phyloP scores from a whole-genome alignment of 2,329 filamentous ascomycete species.

The Cercospora sp. region DNA sequence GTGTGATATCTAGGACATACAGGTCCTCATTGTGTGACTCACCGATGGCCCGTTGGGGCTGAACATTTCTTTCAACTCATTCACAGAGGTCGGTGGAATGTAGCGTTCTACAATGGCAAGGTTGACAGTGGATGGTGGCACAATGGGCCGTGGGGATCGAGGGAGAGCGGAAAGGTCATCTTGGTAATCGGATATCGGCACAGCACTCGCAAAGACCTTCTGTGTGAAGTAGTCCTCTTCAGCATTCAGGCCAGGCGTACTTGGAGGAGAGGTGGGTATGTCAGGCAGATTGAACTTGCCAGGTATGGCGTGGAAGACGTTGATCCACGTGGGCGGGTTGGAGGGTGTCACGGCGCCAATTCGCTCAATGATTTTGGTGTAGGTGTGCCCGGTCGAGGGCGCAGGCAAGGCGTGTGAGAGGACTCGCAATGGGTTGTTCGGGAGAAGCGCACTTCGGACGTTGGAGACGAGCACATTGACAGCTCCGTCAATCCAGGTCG shows the following conservation, averaged over 20 bases:
- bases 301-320: slow-evolving; percentile 64
- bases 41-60: slow-evolving; percentile 53
- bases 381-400: slow-evolving; percentile 55
- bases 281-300: slow-evolving; percentile 62
- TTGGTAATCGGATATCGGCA: slow-evolving; percentile 59
- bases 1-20: background rate
- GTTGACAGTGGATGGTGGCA: slow-evolving; percentile 60
- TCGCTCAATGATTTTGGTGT: slow-evolving; percentile 55
- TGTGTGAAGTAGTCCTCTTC: slow-evolving; percentile 61
- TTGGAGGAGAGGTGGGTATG: slow-evolving; percentile 63
- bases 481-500: slow-evolving; percentile 34
- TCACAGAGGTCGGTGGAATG: slow-evolving; percentile 60
- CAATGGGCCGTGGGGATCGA: slow-evolving; percentile 57
- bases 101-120: slow-evolving; percentile 64
- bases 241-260: slow-evolving; percentile 54
- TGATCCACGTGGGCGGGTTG: slow-evolving; percentile 59
- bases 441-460: slow-evolving; percentile 37
- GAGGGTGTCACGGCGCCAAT: slow-evolving; percentile 55
- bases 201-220: slow-evolving; percentile 63
- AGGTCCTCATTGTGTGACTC: background rate
- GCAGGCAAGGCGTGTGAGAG: slow-evolving; percentile 62
- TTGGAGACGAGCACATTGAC: slow-evolving; percentile 39
- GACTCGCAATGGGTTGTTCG: slow-evolving; percentile 52
- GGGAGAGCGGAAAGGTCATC: slow-evolving; percentile 53
- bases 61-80: slow-evolving; percentile 62